Base-by-base conservation (phyloP, 2,329 filamentous ascomycete species). In the Orbilia quercus region DNA sequence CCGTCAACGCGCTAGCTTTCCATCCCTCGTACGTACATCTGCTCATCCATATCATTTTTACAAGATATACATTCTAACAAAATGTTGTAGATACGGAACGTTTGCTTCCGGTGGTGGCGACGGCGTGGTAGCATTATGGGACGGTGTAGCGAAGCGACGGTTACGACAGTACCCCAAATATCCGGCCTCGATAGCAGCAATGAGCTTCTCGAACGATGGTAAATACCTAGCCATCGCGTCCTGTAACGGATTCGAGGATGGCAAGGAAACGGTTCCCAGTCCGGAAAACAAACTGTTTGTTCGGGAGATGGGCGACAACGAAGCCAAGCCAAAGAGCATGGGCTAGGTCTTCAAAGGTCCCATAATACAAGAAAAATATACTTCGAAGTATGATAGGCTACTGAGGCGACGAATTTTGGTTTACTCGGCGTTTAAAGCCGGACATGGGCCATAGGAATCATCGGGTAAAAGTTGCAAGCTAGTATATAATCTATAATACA, bases 101-200 rank as follows among this genome's bases (percentile, higher is more conserved):
- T 96, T 97, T 80, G 93, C 92, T 0, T 92, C 90, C 11, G 93
- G 91, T 25, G 93, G 93, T 47, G 93, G 92, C 28, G 93, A 97
- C 79, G 91, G 92, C 36, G 91, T 93, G 7, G 92, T 96, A n/a
- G 91, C 91, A 3, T 82, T 97, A 45, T 97, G 93, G 93, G 93
- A 97, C 80, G 92, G 91, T 7, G 89, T 92, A 77, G 91, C 91
- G 64, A 97, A 96, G 87, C 86, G 92, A 78, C 87, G 93, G 80
- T 91, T 97, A 80, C 87, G 91, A 79, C 91, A 96, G 80, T 96
- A 96, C 80, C 91, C 92, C 78, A 90, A 91, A 79, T 92, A 93
- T 67, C 85, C 89, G 14, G 88, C 92, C 45, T 92, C 89, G 78
- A 87, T 97, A 6, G 89, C 91, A 7, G 89, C 90, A 0, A 82